Percentiles rank a stretch among this genome's conserved stretches.
Conservation (phyloP, 1,284 basidiomycete genomes). For the Leccinum brunneo-olivaceum region DNA sequence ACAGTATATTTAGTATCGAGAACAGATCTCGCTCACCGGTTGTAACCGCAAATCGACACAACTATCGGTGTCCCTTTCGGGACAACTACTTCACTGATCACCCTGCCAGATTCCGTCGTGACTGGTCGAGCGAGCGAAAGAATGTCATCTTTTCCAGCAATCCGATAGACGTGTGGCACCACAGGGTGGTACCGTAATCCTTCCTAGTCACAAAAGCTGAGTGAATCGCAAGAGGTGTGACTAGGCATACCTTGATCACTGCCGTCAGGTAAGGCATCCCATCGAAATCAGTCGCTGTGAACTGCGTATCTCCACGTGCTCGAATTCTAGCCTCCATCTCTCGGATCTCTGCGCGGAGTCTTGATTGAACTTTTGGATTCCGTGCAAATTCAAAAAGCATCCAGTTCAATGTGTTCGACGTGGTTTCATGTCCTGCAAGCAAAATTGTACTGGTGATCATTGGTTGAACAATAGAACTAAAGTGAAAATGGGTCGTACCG, state of each 20-base stretch:
- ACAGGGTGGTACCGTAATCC: conserved; percentile 35
- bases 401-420: conserved; percentile 39
- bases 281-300: background rate
- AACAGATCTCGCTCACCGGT: conserved; percentile 23
- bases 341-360: conserved; percentile 20
- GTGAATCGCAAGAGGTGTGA: too few species aligned
- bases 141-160: conserved; percentile 36
- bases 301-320: background rate
- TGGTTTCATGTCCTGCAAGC: conserved; percentile 50
- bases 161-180: conserved; percentile 30
- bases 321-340: background rate
- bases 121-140: conserved; percentile 40
- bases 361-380: conserved; percentile 33
- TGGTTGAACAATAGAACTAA: background rate
- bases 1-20: background rate
- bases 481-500: conserved; percentile 25
- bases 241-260: background rate
- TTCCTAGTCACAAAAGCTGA: conserved; percentile 35
- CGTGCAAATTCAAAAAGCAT: conserved; percentile 38
- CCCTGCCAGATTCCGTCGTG: conserved; percentile 30
- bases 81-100: conserved; percentile 32
- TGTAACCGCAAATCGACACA: conserved; percentile 32
- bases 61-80: conserved; percentile 32
- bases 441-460: conserved; percentile 31
- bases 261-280: background rate